These are phyloP conservation scores for Zanthoxylum bungeanum DNA, from an alignment of 345 rosid species.

Conservation along the genomic window DNA sequence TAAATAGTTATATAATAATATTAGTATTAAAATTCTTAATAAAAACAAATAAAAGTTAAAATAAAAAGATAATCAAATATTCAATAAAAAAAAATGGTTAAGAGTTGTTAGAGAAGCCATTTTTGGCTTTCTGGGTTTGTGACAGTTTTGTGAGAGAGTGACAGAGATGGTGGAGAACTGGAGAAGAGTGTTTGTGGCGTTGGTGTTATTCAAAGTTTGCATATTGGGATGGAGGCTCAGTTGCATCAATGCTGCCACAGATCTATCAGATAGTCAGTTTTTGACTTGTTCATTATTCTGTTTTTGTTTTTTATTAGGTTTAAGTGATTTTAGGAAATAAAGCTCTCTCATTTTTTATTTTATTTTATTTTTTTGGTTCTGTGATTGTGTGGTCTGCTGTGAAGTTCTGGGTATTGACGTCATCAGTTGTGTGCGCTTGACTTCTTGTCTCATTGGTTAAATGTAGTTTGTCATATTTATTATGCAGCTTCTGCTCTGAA, in stretches of 20 bases:
- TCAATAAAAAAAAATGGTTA: background rate
- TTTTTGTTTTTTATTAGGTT: background rate
- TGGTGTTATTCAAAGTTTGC: slow-evolving; percentile 49
- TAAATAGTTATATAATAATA: slow-evolving; percentile 15
- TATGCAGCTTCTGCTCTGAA: slow-evolving; percentile 73
- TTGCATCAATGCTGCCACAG: slow-evolving; percentile 51
- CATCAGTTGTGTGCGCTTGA: too few relatives aligned
- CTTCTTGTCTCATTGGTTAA: too few relatives aligned
- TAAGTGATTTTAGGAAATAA: background rate
- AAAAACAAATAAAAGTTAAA: background rate
- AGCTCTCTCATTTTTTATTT: too few relatives aligned
- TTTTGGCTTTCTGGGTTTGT: slow-evolving; percentile 20
- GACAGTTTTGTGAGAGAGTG: slow-evolving; percentile 7
- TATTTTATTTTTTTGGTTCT: background rate
- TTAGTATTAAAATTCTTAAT: slow-evolving; percentile 19
- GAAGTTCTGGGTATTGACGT: background rate
- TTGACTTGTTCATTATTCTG: slow-evolving; percentile 9
- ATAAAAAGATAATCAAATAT: background rate
- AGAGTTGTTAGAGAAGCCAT: background rate
- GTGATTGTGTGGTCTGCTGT: background rate
- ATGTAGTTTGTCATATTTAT: slow-evolving; percentile 12
- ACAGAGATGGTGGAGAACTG: slow-evolving; percentile 43
- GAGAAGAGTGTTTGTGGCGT: slow-evolving; percentile 25
- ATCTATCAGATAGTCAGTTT: slow-evolving; percentile 59
- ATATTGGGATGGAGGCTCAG: slow-evolving; percentile 50